Conservation (phyloP, 345 rosid species). For the Gossypioides kirkii region DNA sequence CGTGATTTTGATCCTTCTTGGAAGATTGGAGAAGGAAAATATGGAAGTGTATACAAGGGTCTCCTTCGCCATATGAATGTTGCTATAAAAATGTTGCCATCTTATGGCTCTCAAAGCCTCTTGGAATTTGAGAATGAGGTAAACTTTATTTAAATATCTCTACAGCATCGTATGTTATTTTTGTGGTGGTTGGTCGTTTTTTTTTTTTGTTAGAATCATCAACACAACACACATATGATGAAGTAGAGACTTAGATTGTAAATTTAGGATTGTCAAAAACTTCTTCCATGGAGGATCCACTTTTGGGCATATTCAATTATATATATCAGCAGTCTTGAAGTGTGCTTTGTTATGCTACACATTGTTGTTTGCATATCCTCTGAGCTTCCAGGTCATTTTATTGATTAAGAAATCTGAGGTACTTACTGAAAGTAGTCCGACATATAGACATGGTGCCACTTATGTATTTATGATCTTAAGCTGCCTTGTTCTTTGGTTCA, state of each 20-base stretch:
- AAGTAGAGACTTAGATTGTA: neutral
- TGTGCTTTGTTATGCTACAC: neutral
- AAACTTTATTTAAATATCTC: constrained; percentile 15
- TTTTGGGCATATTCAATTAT: neutral
- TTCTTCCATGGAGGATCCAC: neutral
- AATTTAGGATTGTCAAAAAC: neutral
- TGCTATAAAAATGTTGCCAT: constrained; percentile 83
- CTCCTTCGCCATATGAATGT: constrained; percentile 59
- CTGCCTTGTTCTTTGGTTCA: neutral
- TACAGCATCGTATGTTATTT: neutral
- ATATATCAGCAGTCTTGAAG: neutral
- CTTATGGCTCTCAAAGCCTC: constrained; percentile 59
- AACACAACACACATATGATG: neutral
- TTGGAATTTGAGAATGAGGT: constrained; percentile 63
- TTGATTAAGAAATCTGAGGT: constrained; percentile 7
- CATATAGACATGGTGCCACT: neutral
- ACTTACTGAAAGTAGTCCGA: neutral
- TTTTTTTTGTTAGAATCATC: neutral
- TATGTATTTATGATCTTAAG: neutral
- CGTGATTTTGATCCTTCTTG: constrained; percentile 61
- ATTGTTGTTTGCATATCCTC: neutral
- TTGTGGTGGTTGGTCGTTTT: neutral
- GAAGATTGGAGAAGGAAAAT: constrained; percentile 81
- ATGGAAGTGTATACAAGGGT: constrained; percentile 77
- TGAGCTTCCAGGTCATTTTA: neutral